A percentile compares a stretch with the other conserved stretches of the same genome.
phyloP scores from a whole-genome alignment of 768 basidiomycete species.

The Tulasnella sp. region DNA sequence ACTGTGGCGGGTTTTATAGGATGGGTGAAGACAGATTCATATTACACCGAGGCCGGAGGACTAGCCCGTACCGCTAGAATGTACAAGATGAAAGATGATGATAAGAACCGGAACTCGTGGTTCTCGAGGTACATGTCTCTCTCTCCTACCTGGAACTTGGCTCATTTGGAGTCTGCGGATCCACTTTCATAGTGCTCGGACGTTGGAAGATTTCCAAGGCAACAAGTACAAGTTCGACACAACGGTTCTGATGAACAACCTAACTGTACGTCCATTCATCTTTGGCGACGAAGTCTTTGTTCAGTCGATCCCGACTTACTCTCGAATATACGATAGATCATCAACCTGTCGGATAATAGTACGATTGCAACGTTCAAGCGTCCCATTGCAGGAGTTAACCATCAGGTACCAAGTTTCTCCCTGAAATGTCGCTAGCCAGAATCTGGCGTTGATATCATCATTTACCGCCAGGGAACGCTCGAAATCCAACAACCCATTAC shows the following conservation, averaged over 20 bases:
- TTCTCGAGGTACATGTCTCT: background rate
- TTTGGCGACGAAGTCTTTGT: background rate
- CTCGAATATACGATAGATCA: background rate
- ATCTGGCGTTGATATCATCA: background rate
- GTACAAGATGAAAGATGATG: slow-evolving; percentile 2
- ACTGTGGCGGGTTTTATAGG: background rate
- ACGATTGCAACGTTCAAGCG: background rate
- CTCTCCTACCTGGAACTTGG: background rate
- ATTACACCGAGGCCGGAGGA: background rate
- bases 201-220: slow-evolving; percentile 6
- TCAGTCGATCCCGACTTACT: background rate
- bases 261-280: background rate
- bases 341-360: background rate
- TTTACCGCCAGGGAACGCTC: background rate
- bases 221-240: slow-evolving; percentile 13
- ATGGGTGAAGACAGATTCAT: background rate
- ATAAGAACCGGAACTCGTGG: background rate
- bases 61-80: background rate
- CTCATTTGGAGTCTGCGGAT: background rate
- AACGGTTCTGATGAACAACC: background rate
- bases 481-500: background rate
- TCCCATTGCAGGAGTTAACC: background rate
- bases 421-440: background rate
- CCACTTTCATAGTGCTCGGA: background rate
- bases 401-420: background rate